Evolutionary conservation across 2,329 filamentous ascomycete genomes (phyloP), one percentile per base, ranked within the genome.

Genomic region (Cordyceps militaris): DNA sequence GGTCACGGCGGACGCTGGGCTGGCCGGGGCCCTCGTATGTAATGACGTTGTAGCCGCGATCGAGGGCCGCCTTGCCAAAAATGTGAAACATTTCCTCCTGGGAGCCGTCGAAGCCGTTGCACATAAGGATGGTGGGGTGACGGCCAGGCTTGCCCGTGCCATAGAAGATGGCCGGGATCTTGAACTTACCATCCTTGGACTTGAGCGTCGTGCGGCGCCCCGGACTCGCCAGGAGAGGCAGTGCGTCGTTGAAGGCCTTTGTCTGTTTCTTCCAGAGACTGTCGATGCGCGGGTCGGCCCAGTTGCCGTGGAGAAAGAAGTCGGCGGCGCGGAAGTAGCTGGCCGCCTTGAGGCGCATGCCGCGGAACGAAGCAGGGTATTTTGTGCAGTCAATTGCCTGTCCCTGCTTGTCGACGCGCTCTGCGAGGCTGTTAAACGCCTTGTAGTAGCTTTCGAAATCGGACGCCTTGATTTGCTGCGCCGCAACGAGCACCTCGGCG

Each of bases 11-110:
- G 2, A 75, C 71, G 1, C 66, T 71, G 1, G 71, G 69, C 61
- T 79, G 76, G 0, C 76, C 76, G 0, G 76, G 76, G 0, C 76
- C 77, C 56, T 79, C 76, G 55, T 73, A 79, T 0, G 71, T 73
- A 9, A 78, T 67, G 48, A 69, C 67, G 50, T 78, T 75, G 59
- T 66, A 74, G 14, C 75, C 75, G 1, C 75, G 69, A 21, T 69
- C 67, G 1, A 76, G 59, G 0, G 69, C 70, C 0, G 70, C 61
- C 13, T 64, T 62, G 10, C 69, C 74, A 23, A 70, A 63, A 2
- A 63, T 48, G 55, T 78, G 75, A 56, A 73, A 73, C 19, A 71
- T 66, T 13, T 78, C 76, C 55, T 78, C 76, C 61, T 76, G 74
- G 0, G 70, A 61, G 4, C 67, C 73, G 57, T 79, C 77, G 49